phyloP scores from a whole-genome alignment of 169 alveolate genomes.

The Cryptosporidium andersoni region DNA sequence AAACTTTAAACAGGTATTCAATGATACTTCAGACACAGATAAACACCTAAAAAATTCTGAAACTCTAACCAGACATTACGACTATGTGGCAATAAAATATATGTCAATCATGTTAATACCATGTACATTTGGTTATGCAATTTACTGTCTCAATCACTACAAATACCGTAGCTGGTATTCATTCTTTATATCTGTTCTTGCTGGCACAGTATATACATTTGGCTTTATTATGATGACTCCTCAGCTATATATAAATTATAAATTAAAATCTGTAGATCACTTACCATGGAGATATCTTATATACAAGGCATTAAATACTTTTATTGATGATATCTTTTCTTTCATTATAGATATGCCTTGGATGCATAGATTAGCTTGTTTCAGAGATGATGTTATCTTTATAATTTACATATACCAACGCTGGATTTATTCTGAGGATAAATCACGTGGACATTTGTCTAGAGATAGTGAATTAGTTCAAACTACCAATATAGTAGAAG shows the following conservation, averaged over 20 bases:
- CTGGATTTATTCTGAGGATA: slow-evolving; percentile 88
- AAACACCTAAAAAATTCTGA: not conserved
- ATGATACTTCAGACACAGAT: slow-evolving; percentile 18
- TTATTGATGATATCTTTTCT: slow-evolving; percentile 97
- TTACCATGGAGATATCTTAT: slow-evolving; percentile 97
- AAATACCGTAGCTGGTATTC: slow-evolving; percentile 95
- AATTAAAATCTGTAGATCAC: slow-evolving; percentile 97
- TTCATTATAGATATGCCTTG: slow-evolving; percentile 97
- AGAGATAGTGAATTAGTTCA: not conserved
- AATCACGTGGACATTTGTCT: slow-evolving; percentile 62
- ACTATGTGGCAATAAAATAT: slow-evolving; percentile 88
- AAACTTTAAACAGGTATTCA: slow-evolving; percentile 72
- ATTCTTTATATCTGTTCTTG: slow-evolving; percentile 89
- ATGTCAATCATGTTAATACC: slow-evolving; percentile 88
- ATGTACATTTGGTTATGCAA: slow-evolving; percentile 88
- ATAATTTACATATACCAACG: slow-evolving; percentile 94
- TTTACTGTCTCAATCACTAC: slow-evolving; percentile 88
- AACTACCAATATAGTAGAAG: not conserved
- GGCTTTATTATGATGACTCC: slow-evolving; percentile 96
- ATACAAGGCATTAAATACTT: slow-evolving; percentile 95
- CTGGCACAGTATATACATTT: slow-evolving; percentile 91
- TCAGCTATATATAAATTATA: slow-evolving; percentile 97
- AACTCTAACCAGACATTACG: slow-evolving; percentile 87
- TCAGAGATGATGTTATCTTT: slow-evolving; percentile 98
- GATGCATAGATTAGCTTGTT: slow-evolving; percentile 95